phyloP scores from a whole-genome alignment of 2,329 filamentous ascomycete genomes.

The Aspergillus sp. region DNA sequence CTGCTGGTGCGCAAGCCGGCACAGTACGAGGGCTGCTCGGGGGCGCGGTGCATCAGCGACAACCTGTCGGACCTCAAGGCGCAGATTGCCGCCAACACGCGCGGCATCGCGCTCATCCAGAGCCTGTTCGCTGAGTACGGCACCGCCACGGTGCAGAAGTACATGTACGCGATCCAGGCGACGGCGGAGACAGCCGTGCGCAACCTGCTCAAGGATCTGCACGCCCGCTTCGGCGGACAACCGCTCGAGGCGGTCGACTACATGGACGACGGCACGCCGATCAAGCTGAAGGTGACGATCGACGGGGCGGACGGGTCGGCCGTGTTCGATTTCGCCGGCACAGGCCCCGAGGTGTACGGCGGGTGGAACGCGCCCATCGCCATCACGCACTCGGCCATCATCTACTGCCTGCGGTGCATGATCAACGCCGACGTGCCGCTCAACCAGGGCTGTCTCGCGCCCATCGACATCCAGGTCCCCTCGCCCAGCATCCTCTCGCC shows the following conservation, averaged over 20 bases:
- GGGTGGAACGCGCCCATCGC: constrained; percentile 81
- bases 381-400: constrained; percentile 79
- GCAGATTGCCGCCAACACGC: constrained; percentile 82
- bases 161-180: constrained; percentile 79
- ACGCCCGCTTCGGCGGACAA: constrained; percentile 65
- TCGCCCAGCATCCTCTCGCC: constrained; percentile 73
- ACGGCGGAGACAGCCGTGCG: constrained; percentile 77
- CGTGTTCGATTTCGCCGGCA: constrained; percentile 75
- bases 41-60: constrained; percentile 75
- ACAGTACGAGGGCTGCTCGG: constrained; percentile 71
- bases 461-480: constrained; percentile 69
- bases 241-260: constrained; percentile 75
- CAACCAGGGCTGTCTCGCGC: constrained; percentile 80
- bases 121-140: constrained; percentile 75
- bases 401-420: constrained; percentile 79
- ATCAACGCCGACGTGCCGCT: constrained; percentile 80
- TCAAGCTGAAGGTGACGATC: constrained; percentile 72
- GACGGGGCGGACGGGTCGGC: constrained; percentile 72
- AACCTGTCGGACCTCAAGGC: constrained; percentile 86
- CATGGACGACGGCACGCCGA: constrained; percentile 84
- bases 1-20: constrained; percentile 72
- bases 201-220: constrained; percentile 69
- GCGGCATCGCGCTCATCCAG: constrained; percentile 76
- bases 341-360: constrained; percentile 74
- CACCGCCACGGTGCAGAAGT: constrained; percentile 73